Base-by-base conservation (phyloP, 345 rosid genomes). In the Citrus maxima region DNA sequence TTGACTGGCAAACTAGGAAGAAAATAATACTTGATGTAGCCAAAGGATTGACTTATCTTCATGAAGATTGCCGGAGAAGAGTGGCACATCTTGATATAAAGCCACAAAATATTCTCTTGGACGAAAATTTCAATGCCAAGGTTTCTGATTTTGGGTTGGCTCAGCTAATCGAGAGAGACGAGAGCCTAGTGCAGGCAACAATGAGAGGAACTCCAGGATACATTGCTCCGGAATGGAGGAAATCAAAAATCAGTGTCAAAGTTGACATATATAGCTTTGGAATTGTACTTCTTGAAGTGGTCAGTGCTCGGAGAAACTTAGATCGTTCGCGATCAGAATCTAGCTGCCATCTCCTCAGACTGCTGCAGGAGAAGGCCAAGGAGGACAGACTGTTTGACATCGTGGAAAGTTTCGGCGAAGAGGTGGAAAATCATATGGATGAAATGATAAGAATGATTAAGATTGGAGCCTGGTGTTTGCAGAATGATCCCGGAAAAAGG, bases 211-310 rank as follows among this genome's bases (percentile, higher is more conserved):
- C 83, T 27, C 77, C 66, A 0, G 83, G 80, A 12, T 81, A 81
- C 19, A 63, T 81, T 32, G 83, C 80, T 55, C 83, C 80, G 4
- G 83, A 81, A 30, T 81, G 83, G 83, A 42, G 65, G 24, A 54
- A 62, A 49, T 76, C 71, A 16, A 64, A 37, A 14, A 80, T 82
- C 61, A 82, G 83, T 4, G 83, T 68, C 46, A 85, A 82, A 70
- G 87, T 62, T 19, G 87, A 85, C 69, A 79, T 82, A 9, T 85
- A 85, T 51, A 85, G 85, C 67, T 85, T 85, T 54, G 85, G 87
- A 12, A 72, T 79, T 62, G 85, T 85, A 22, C 70, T 85, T 27
- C 77, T 82, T 74, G 85, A 82, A 75, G 69, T 85, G 60, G 62
- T 82, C 1, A 61, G 87, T 60, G 81, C 80, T 4, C 62, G 83